Percentiles rank a stretch among this genome's conserved stretches.
Conservation (phyloP, 2,329 filamentous ascomycete genomes). For the Ophiostoma pallidulum region DNA sequence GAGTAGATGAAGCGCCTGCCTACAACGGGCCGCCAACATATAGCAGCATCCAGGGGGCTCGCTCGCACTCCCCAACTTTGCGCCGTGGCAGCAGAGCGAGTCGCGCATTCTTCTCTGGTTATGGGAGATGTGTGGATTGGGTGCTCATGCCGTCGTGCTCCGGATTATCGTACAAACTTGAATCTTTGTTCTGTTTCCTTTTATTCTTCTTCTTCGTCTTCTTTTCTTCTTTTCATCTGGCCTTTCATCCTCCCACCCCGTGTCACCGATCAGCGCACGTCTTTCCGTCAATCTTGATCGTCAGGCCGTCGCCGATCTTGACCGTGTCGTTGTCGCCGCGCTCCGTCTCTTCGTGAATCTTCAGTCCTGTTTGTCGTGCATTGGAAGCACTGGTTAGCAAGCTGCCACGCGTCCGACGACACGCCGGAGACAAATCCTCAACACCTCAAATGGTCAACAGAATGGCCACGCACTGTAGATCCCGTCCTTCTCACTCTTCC, state of each 20-base stretch:
- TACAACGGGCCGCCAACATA: no score
- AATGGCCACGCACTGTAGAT: slow-evolving; percentile 53
- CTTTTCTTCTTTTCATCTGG: background rate
- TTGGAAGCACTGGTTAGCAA: no score
- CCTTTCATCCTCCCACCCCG: background rate
- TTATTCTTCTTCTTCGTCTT: background rate
- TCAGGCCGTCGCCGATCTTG: slow-evolving; percentile 45
- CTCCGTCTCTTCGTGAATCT: slow-evolving; percentile 87
- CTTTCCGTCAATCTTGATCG: slow-evolving; percentile 24
- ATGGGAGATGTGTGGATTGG: no score
- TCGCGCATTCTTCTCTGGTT: no score
- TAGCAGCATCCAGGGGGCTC: no score
- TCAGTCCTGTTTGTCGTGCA: slow-evolving; percentile 48
- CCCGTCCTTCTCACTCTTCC: slow-evolving; percentile 42
- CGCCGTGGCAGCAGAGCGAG: no score
- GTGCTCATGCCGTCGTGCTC: no score
- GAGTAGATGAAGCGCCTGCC: no score
- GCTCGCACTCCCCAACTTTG: no score
- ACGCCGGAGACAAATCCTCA: no score
- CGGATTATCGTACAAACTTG: slow-evolving; percentile 1
- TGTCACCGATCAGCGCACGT: slow-evolving; percentile 22
- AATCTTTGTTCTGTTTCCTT: background rate
- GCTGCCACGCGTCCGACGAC: no score
- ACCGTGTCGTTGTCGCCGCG: slow-evolving; percentile 88
- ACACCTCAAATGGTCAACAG: no score